These are phyloP conservation scores for Amphirosellinia nigrospora DNA, from an alignment of 495 filamentous ascomycete genomes.

Conservation along the genomic window DNA sequence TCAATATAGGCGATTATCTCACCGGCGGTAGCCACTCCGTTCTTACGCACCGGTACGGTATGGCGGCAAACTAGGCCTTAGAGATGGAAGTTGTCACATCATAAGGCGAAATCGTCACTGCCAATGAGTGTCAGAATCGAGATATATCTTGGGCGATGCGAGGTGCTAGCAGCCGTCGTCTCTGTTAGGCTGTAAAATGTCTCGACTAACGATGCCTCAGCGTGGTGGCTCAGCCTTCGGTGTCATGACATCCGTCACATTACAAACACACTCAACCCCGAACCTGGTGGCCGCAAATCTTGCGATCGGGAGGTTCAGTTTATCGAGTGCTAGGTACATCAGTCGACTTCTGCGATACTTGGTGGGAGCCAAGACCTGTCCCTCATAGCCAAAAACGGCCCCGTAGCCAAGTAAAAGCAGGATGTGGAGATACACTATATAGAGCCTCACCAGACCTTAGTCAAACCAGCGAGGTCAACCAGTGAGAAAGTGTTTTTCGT, in stretches of 20 bases:
- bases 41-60: constrained; percentile 59
- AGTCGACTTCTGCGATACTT: no score
- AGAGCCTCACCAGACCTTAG: no score
- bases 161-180: not conserved
- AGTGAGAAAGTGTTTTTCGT: no score
- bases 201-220: constrained; percentile 31
- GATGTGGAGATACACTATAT: no score
- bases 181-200: not conserved
- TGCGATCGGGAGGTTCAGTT: not conserved
- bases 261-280: constrained; percentile 44
- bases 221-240: constrained; percentile 70
- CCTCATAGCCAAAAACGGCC: no score
- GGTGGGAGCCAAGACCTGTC: no score
- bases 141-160: not conserved
- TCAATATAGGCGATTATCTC: constrained; percentile 59
- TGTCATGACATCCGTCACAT: constrained; percentile 62
- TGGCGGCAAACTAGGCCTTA: constrained; percentile 58
- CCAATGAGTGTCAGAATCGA: not conserved
- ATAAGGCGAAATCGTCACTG: not conserved
- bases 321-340: no score
- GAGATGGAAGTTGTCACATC: not conserved
- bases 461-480: no score
- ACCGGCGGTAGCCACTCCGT: constrained; percentile 67
- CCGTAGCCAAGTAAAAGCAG: no score
- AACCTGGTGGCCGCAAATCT: not conserved